These are phyloP conservation scores for Phycomyces blakesleeanus DNA, from an alignment of 192 early-diverging fungal species.

Conservation along the genomic window DNA sequence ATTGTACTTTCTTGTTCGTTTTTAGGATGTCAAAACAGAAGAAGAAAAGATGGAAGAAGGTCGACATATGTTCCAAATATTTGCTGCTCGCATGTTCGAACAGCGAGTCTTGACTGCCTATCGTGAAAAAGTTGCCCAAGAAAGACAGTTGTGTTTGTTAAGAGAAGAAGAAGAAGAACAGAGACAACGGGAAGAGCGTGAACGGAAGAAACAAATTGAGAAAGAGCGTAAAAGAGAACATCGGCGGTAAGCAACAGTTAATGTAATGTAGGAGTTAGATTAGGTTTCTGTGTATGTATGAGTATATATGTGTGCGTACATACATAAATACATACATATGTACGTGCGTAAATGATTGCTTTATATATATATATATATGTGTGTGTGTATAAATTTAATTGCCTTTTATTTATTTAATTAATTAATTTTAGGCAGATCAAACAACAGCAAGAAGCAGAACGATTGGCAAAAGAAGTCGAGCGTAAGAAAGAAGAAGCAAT, in stretches of 20 bases:
- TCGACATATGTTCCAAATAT: conserved; percentile 90
- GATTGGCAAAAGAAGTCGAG: conserved; percentile 46
- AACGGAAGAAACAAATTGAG: conserved; percentile 54
- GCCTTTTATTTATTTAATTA: too few species aligned
- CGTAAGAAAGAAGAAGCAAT: conserved; percentile 56
- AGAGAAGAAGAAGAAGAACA: conserved; percentile 88
- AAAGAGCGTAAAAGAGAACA: conserved; percentile 74
- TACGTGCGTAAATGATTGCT: not conserved
- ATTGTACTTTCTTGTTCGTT: not conserved
- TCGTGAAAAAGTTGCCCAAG: conserved; percentile 89
- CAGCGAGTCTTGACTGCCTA: conserved; percentile 92
- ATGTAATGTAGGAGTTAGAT: not conserved
- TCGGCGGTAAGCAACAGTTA: conserved; percentile 60
- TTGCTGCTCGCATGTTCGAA: conserved; percentile 96
- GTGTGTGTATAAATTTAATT: too few species aligned
- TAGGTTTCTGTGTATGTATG: not conserved
- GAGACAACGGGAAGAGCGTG: conserved; percentile 54
- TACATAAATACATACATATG: not conserved
- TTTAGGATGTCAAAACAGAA: conserved; percentile 70
- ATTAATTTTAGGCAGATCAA: conserved; percentile 67
- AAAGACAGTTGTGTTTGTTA: conserved; percentile 82
- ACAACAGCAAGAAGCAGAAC: conserved; percentile 62
- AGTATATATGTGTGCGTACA: not conserved
- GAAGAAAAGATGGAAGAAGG: conserved; percentile 92
- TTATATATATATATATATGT: too few species aligned